Evolutionary conservation across 176 grass and related monocot genomes (phyloP), one percentile per base, ranked within the genome.

Genomic region (Neostapfia colusana): DNA sequence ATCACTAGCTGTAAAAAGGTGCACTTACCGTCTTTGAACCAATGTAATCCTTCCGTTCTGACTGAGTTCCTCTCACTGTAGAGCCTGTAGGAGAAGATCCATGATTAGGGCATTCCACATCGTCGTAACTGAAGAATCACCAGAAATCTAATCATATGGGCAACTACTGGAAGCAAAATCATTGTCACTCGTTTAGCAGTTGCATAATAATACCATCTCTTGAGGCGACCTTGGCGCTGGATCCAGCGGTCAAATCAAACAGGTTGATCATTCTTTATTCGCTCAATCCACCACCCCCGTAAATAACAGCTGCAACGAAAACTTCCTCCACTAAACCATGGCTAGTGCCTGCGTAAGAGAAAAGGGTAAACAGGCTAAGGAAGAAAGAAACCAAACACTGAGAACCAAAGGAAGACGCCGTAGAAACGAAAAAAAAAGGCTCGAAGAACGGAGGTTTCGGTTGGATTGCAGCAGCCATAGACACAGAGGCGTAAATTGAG

Each of bases 261-360:
- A 88, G 70, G 34, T 80, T 84, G 75, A 80, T 84, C 81, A 88
- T 80, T 88, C 63, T 84, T 80, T 84, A 80, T 83, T 88, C 67
- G 40, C 31, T 49, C 41, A 78, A 50, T 44, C 55, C 70, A 63
- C 79, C 86, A 48, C 53, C 69, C 56, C 73, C 35, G 43, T 35
- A n/a, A n/a, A n/a, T n/a, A 69, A 75, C 80, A 83, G 63, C 75
- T 48, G 75, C 70, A 50, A 31, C 5, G 43, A 65, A 63, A 56
- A 57, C 25, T 36, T 13, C 17, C 71, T 80, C 64, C 64, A n/a
- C 37, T 74, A 69, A 43, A 64, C 14, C 77, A 65, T 63, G 76
- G 75, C 74, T 65, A 77, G 51, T 39, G 60, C 75, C 75, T 77
- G 34, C 37, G 12, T 57, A 45, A 23, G 35, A 31, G 8, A 73